Conservation (phyloP, 805 yeast genomes). For the Starmerella gropengiesseri region DNA sequence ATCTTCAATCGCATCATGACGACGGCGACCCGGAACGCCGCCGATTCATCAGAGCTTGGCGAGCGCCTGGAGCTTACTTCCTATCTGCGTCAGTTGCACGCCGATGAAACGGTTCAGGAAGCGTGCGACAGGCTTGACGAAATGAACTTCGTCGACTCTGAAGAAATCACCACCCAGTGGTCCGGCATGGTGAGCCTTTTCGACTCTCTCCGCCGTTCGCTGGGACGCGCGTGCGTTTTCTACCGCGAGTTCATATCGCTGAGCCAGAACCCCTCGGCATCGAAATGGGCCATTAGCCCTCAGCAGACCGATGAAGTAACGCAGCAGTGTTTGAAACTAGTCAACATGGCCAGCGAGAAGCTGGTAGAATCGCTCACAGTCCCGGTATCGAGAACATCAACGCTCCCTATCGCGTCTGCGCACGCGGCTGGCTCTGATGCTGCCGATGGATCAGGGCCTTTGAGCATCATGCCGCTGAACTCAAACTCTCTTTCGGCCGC, state of each 20-base stretch:
- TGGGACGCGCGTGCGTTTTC: slow-evolving; percentile 19
- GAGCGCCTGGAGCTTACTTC: slow-evolving; percentile 14
- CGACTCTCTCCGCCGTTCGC: slow-evolving; percentile 13
- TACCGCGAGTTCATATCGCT: slow-evolving; percentile 23
- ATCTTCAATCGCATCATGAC: slow-evolving; percentile 8
- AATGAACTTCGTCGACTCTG: slow-evolving; percentile 10
- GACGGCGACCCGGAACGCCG: slow-evolving; percentile 9
- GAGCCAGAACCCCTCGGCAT: slow-evolving; percentile 8
- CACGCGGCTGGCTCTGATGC: slow-evolving; percentile 9
- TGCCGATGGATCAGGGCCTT: slow-evolving; percentile 19
- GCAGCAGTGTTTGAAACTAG: slow-evolving; percentile 11
- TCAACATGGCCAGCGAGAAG: slow-evolving; percentile 1
- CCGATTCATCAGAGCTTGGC: slow-evolving; percentile 8
- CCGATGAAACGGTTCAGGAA: not conserved
- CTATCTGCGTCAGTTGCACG: slow-evolving; percentile 8
- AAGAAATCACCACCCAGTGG: slow-evolving; percentile 21
- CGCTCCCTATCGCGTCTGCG: slow-evolving; percentile 17
- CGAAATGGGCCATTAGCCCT: slow-evolving; percentile 7
- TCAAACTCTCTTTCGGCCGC: slow-evolving; percentile 53
- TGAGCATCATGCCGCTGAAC: slow-evolving; percentile 53
- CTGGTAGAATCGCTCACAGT: slow-evolving; percentile 14
- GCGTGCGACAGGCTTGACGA: slow-evolving; percentile 7
- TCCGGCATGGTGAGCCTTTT: slow-evolving; percentile 9
- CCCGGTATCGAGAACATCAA: slow-evolving; percentile 8
- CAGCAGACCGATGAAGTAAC: slow-evolving; percentile 8